phyloP scores from a whole-genome alignment of 139 green algal species.

The Spirogloea muscicola region DNA sequence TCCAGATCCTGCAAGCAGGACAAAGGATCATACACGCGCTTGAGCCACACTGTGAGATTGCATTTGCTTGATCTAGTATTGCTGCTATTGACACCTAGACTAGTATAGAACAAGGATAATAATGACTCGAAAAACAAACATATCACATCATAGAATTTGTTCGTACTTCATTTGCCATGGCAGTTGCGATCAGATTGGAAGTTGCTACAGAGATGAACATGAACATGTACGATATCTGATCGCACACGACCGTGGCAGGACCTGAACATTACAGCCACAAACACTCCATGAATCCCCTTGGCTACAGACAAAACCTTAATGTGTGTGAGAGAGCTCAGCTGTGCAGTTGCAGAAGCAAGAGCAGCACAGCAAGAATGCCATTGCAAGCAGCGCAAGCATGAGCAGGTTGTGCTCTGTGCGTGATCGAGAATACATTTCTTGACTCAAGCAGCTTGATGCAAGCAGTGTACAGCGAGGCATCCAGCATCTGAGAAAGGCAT shows the following conservation, averaged over 20 bases:
- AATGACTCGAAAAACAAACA: background rate
- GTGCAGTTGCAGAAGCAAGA: no score
- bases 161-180: constrained; percentile 13
- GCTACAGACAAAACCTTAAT: no score
- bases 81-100: background rate
- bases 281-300: no score
- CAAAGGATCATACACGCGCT: background rate
- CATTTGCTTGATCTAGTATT: background rate
- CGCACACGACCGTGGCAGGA: constrained; percentile 10
- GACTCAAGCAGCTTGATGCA: no score
- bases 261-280: no score
- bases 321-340: no score
- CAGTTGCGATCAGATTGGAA: constrained; percentile 41
- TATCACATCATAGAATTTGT: background rate
- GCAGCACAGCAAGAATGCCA: no score
- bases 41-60: background rate
- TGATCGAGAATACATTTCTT: no score
- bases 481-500: no score
- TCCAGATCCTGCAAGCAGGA: background rate
- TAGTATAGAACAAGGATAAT: background rate
- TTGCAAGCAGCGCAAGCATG: no score
- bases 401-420: no score
- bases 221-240: constrained; percentile 34
- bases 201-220: constrained; percentile 43
- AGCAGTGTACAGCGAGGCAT: no score